These are phyloP conservation scores for Ballota nigra DNA, from an alignment of 257 asterid species.

Conservation along the genomic window DNA sequence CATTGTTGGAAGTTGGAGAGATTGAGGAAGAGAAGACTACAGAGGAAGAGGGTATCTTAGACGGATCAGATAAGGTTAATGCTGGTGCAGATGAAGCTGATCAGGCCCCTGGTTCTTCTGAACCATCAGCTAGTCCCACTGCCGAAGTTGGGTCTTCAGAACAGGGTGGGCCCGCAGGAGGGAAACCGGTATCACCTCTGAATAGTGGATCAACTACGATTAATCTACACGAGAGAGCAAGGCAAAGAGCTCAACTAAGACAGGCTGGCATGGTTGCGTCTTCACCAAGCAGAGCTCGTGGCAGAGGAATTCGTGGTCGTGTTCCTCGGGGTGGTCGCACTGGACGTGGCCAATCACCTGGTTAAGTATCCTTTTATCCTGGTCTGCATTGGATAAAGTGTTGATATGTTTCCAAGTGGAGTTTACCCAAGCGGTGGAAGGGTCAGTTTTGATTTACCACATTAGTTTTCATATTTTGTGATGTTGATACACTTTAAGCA, in stretches of 20 bases:
- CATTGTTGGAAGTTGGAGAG: slow-evolving; percentile 55
- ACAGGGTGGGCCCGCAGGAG: slow-evolving; percentile 40
- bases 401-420: neutral
- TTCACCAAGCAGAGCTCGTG: slow-evolving; percentile 55
- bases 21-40: neutral
- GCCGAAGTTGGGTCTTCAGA: slow-evolving; percentile 43
- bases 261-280: slow-evolving; percentile 48
- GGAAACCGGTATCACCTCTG: slow-evolving; percentile 42
- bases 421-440: neutral
- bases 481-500: neutral
- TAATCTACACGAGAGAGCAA: slow-evolving; percentile 66
- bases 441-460: neutral
- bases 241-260: slow-evolving; percentile 48
- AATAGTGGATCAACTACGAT: slow-evolving; percentile 56
- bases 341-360: slow-evolving; percentile 50
- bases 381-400: neutral
- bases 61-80: slow-evolving; percentile 34
- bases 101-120: slow-evolving; percentile 35
- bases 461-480: neutral
- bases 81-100: slow-evolving; percentile 48
- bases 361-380: slow-evolving; percentile 26
- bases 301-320: slow-evolving; percentile 59
- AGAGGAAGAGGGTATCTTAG: slow-evolving; percentile 49
- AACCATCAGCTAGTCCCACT: slow-evolving; percentile 34
- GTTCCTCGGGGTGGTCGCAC: slow-evolving; percentile 59